A percentile compares a stretch with the other conserved stretches of the same genome.
Evolutionary conservation across 225 moss, liverwort and hornwort species (phyloP).

Genomic region (Climacium dendroides): DNA sequence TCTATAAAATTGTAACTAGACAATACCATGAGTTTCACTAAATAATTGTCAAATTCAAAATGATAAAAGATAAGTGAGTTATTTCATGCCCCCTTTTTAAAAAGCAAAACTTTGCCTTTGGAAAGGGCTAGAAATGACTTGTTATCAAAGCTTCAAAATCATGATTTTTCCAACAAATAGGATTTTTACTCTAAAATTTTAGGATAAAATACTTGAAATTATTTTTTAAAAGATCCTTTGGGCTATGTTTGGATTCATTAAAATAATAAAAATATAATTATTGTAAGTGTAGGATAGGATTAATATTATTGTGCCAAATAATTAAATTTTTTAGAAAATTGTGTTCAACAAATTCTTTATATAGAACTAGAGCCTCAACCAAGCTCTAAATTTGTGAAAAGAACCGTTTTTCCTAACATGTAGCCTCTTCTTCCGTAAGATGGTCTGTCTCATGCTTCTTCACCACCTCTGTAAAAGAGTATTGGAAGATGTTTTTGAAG

Average conservation of each 20-base stretch:
- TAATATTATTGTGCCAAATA: rapidly evolving
- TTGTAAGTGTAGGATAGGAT: neutral
- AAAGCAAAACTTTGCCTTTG: neutral
- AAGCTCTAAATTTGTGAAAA: too few relatives aligned
- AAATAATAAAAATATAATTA: neutral
- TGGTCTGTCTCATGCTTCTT: too few relatives aligned
- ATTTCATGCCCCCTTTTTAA: neutral
- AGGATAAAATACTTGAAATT: neutral
- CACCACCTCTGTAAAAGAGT: too few relatives aligned
- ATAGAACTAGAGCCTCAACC: too few relatives aligned
- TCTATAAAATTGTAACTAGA: neutral
- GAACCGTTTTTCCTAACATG: too few relatives aligned
- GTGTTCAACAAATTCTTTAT: too few relatives aligned
- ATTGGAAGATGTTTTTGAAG: too few relatives aligned
- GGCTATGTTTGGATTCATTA: neutral
- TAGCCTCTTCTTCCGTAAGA: too few relatives aligned
- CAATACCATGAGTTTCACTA: neutral
- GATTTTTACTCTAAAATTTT: neutral
- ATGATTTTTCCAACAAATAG: neutral
- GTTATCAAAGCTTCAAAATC: neutral
- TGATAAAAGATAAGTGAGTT: neutral
- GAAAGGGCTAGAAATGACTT: neutral
- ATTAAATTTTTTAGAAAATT: neutral
- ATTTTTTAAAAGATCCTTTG: neutral
- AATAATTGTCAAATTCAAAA: neutral